Evolutionary conservation across 805 yeast species (phyloP).

Genomic region (Monosporozyma aquatica): DNA sequence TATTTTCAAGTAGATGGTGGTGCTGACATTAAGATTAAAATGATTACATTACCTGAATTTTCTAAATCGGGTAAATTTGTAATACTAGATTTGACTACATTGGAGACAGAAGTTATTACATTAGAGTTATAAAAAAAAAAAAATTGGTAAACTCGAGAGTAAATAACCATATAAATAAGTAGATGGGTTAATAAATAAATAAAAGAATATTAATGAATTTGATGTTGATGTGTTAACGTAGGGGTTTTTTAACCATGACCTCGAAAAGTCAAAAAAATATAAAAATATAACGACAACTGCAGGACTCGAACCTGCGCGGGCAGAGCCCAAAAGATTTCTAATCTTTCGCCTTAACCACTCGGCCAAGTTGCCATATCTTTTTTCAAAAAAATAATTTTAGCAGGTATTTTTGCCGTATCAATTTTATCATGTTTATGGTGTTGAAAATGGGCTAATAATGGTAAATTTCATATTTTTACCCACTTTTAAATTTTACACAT

Average conservation of each 20-base stretch:
- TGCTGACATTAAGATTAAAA: conserved; percentile 36
- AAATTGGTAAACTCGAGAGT: background rate
- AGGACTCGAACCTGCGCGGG: conserved; percentile 64
- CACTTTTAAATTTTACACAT: no score
- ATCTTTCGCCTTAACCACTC: conserved; percentile 60
- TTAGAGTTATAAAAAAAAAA: conserved; percentile 12
- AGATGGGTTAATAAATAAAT: background rate
- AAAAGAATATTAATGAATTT: no score
- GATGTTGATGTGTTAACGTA: no score
- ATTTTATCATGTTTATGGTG: background rate
- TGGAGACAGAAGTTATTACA: conserved; percentile 45
- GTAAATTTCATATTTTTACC: no score
- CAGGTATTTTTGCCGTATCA: background rate
- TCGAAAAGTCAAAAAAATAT: background rate
- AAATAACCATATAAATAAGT: background rate
- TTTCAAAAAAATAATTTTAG: background rate
- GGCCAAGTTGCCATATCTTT: conserved; percentile 39
- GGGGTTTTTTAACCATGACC: no score
- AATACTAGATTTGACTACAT: conserved; percentile 47
- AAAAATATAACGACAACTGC: conserved; percentile 52
- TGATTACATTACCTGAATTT: conserved; percentile 68
- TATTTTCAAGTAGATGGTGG: conserved; percentile 32
- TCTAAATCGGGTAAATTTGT: conserved; percentile 55
- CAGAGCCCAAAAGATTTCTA: conserved; percentile 48
- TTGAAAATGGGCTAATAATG: background rate